Conservation (phyloP, 768 basidiomycete genomes). For the Trametes sanguinea region DNA sequence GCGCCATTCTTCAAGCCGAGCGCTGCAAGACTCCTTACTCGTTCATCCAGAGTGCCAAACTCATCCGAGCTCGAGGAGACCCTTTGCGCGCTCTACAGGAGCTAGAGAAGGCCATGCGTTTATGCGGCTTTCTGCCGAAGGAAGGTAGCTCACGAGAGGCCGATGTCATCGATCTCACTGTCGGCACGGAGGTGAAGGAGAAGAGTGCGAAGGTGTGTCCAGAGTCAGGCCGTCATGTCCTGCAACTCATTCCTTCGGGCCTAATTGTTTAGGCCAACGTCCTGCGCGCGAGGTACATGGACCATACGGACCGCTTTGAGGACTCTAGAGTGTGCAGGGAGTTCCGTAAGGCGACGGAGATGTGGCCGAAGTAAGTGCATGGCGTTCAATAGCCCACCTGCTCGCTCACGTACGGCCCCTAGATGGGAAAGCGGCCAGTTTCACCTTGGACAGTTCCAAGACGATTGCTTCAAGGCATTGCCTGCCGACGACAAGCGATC, state of each 20-base stretch:
- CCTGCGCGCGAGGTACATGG: constrained; percentile 89
- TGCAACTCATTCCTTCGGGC: neutral
- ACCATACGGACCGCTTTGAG: constrained; percentile 83
- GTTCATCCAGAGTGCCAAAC: constrained; percentile 89
- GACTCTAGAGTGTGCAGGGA: constrained; percentile 58
- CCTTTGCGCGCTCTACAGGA: constrained; percentile 85
- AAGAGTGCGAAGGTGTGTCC: constrained; percentile 23
- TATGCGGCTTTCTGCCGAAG: constrained; percentile 9
- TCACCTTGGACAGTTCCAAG: constrained; percentile 86
- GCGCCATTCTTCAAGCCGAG: constrained; percentile 88
- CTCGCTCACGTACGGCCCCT: neutral
- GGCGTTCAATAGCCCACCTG: neutral
- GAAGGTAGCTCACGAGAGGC: constrained; percentile 2
- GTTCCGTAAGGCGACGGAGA: constrained; percentile 52
- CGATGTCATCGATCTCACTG: constrained; percentile 14
- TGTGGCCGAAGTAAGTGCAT: constrained; percentile 49
- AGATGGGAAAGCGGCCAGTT: constrained; percentile 89
- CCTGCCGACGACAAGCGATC: constrained; percentile 42
- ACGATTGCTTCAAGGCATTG: constrained; percentile 69
- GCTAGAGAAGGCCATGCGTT: constrained; percentile 72
- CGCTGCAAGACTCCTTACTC: constrained; percentile 70
- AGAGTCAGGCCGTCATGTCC: neutral
- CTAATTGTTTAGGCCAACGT: constrained; percentile 60
- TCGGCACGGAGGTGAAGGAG: constrained; percentile 6
- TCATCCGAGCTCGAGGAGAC: constrained; percentile 77